Evolutionary conservation across 495 filamentous ascomycete genomes (phyloP), one percentile per base, ranked within the genome.

Genomic region (Opeltia flavorubescens): DNA sequence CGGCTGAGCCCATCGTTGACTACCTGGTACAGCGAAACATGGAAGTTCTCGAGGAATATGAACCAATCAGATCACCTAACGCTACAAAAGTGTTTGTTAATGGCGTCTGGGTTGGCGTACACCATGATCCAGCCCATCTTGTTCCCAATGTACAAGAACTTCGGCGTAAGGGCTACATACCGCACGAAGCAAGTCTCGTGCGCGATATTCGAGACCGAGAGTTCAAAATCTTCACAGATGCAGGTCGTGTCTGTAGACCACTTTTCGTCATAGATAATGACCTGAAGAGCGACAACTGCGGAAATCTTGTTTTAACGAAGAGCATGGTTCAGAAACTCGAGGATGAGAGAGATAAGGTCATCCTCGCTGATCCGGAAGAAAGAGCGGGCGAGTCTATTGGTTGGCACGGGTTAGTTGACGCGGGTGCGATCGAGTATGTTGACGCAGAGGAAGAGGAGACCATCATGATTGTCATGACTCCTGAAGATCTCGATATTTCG

Each of bases 401-500:
- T 51, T 98, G 91, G 87, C 71, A 86, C 48, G 86, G 84, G 1
- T 65, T 99, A 24, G 71, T 94, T 17, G 72, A 77, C 35, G 74
- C 72, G 7, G 91, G 91, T 54, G 83, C 81, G 1, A 81, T 98
- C 23, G 91, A 99, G 57, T 95, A 89, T 55, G 77, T 99, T 3
- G 91, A 99, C 61, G 91, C 93, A 0, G 93, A 99, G 57, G 91
- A 99, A 63, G 91, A 99, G 54, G 93, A 99, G 63, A 89, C 86
- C 0, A 80, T 89, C 39, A 99, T 96, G 93, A 99, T 99, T 54
- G 82, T 87, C 58, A 96, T 99, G 91, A 87, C 88, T 0, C 91
- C 91, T 0, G 89, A 96, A 54, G 91, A 99, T 58, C 69, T 99
- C 27, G 81, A 86, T 48, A 81, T 76, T 45, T 77, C 72, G 25